Evolutionary conservation across 768 basidiomycete species (phyloP), one percentile per base, ranked within the genome.

Genomic region (Boletus edulis): DNA sequence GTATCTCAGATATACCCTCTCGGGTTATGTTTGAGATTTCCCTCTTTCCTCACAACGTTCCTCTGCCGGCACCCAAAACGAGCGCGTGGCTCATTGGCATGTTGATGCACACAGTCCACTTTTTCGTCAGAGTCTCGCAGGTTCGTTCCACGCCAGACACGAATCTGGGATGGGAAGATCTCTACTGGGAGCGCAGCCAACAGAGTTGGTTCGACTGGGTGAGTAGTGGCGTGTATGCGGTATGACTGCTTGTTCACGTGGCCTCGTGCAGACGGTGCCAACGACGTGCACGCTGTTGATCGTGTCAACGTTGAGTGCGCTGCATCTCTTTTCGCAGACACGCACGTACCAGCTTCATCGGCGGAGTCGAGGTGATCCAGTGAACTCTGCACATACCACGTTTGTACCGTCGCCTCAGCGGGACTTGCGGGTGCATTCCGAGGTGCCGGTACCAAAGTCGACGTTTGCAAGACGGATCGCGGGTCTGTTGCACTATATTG

Each of bases 151-250:
- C 85, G 3, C 79, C 81, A 7, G 83, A 88, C 55, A 82, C 86
- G 10, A 87, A 91, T 57, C 62, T 85, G 18, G 85, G 84, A 3
- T 91, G 89, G 89, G 88, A 91, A 62, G 85, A 87, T 65, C 82
- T 91, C 73, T 85, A 87, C 56, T 78, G 79, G 53, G 87, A 87
- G 65, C 81, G 78, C 49, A 82, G 78, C 63, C 80, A 80, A 24
- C 73, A 76, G 18, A 75, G 83, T 4, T 89, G 89, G 89, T 85
- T 90, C 55, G 85, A 89, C 71, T 93, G 91, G 91, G 91, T 90
- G 51, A 59, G 78, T 67, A 22, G 34, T 35, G 34, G 34, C 42
- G 17, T 49, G 39, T 57, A 32, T 45, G 68, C 64, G 53, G 18
- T 10, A 40, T 15, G 35, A 34, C 24, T 13, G 42, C 43, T 24